phyloP scores from a whole-genome alignment of 352 stramenopile species.

The Pythium dissimile region DNA sequence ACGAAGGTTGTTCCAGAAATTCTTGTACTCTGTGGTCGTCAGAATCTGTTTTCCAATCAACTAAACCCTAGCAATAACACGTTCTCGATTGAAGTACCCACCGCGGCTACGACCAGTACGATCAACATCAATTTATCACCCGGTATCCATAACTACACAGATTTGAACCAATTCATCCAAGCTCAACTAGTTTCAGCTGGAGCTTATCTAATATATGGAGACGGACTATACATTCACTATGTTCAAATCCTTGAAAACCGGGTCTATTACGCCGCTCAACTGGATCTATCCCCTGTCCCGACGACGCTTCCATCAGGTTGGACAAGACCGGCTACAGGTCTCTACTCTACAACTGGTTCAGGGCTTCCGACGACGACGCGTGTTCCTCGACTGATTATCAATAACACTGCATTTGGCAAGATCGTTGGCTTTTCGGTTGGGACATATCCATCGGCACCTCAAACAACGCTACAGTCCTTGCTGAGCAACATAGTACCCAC shows the following conservation, averaged over 20 bases:
- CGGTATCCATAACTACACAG: slow-evolving; percentile 15
- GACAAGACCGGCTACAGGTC: no score
- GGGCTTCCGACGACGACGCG: no score
- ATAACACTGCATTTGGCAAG: no score
- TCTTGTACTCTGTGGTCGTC: slow-evolving; percentile 13
- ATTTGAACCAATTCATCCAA: slow-evolving; percentile 23
- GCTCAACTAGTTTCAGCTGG: slow-evolving; percentile 14
- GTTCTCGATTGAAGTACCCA: slow-evolving; percentile 18
- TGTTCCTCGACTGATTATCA: no score
- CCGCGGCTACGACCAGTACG: slow-evolving; percentile 12
- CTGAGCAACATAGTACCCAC: no score
- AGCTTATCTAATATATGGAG: slow-evolving; percentile 23
- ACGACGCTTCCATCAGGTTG: no score
- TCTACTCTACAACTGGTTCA: no score
- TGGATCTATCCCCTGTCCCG: no score
- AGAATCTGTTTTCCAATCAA: slow-evolving; percentile 13
- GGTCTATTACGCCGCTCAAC: no score
- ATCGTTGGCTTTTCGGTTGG: no score
- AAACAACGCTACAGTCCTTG: no score
- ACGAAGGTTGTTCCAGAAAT: slow-evolving; percentile 22
- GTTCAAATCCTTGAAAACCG: slow-evolving; percentile 19
- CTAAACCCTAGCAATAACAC: slow-evolving; percentile 17
- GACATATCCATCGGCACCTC: no score
- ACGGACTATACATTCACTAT: slow-evolving; percentile 17
- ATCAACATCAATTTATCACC: slow-evolving; percentile 10